A percentile compares a stretch with the other conserved stretches of the same genome.
Evolutionary conservation across 305 asterid species (phyloP).

Genomic region (Fraxinus sp.): DNA sequence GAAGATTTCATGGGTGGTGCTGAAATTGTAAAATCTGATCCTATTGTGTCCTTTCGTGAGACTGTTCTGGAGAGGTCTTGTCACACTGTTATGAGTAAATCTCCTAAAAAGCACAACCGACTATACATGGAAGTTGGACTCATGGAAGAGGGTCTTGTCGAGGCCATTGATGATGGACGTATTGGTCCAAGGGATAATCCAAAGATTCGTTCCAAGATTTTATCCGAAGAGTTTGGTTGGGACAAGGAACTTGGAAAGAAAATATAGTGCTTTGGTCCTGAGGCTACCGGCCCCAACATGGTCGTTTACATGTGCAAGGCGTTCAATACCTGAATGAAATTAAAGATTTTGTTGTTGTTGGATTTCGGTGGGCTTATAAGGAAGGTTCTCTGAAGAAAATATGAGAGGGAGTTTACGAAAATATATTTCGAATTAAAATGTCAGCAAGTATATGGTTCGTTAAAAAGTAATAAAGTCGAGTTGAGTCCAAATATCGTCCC

Average conservation of each 20-base stretch:
- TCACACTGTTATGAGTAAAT: constrained; percentile 25
- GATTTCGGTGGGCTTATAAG: constrained; percentile 25
- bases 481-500: too few species aligned
- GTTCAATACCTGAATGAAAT: constrained; percentile 28
- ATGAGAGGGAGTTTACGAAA: neutral
- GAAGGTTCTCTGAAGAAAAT: constrained; percentile 30
- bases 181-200: constrained; percentile 23
- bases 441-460: too few species aligned
- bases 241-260: constrained; percentile 34
- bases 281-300: constrained; percentile 26
- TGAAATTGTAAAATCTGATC: neutral
- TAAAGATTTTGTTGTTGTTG: constrained; percentile 18
- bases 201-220: constrained; percentile 20
- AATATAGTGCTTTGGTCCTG: constrained; percentile 32
- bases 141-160: constrained; percentile 29
- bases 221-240: constrained; percentile 27
- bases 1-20: neutral
- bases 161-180: constrained; percentile 31
- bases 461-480: too few species aligned
- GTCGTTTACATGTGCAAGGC: constrained; percentile 31
- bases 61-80: constrained; percentile 20
- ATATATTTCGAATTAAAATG: too few species aligned
- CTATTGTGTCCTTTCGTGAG: constrained; percentile 19
- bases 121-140: constrained; percentile 27
- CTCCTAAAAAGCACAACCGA: constrained; percentile 17